Evolutionary conservation across 768 basidiomycete species (phyloP), one percentile per base, ranked within the genome.

Genomic region (Rhodotorula babjevae): DNA sequence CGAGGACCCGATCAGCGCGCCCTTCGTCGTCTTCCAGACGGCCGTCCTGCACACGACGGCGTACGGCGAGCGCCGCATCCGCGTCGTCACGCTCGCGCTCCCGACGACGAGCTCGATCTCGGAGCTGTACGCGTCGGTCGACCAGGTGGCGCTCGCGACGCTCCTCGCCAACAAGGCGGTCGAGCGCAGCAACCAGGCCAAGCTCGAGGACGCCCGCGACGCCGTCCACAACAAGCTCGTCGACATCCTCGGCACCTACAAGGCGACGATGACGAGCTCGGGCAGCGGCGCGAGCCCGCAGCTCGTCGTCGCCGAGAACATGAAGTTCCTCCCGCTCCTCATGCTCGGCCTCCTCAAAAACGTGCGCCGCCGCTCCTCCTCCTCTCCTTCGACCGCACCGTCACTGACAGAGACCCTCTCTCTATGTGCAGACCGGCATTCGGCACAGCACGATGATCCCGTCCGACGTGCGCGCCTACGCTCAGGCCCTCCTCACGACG

Each of bases 371-470:
- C 29, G 14, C 12, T 19, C 21, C 15, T 21, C 6, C 19, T 21
- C 21, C 18, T 12, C 8, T 18, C 50, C 18, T 19, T 16, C 23
- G 25, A 23, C 25, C 16, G 9, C 36, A 9, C 36, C 5, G 36
- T 36, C 36, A 4, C 19, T 3, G 16, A 7, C n/a, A n/a, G n/a
- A n/a, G n/a, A n/a, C 44, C 2, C 44, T 19, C 14, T 29, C 60
- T 57, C 11, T 50, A 14, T 14, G 44, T 52, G 29, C 72, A 93
- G 92, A 90, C 95, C 75, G 96, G 93, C 59, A 85, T 98, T 63
- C 87, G 96, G 66, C 93, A 97, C 84, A 97, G 94, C 82, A 88
- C 92, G 6, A 92, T 94, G 79, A 98, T 99, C 80, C 93, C 95
- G 47, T 91, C 95, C 16, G 96, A 99, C 82, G 88, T 99, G 62